These are phyloP conservation scores for Aspergillus alliaceus DNA, from an alignment of 2,329 filamentous ascomycete species.

Conservation along the genomic window DNA sequence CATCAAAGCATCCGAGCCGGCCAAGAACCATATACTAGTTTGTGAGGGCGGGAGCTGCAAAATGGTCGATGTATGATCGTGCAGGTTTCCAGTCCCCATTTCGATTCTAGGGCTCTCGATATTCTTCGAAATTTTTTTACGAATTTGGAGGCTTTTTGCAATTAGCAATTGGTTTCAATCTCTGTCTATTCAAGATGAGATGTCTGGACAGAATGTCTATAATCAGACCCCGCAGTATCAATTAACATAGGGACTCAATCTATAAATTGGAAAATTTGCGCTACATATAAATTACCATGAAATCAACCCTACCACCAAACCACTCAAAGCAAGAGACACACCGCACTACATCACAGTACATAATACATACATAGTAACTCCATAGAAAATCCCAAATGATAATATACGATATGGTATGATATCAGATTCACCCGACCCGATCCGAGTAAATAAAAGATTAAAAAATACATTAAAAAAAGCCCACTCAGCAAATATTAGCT, in stretches of 20 bases:
- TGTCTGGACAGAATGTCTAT: neutral
- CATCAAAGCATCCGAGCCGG: conserved; percentile 30
- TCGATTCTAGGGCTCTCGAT: neutral
- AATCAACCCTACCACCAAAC: no score
- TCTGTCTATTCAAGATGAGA: neutral
- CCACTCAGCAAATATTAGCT: neutral
- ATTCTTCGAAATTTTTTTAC: neutral
- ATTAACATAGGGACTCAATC: neutral
- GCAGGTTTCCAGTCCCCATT: neutral
- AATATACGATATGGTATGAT: no score
- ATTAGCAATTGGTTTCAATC: neutral
- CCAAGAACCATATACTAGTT: conserved; percentile 40
- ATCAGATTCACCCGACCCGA: no score
- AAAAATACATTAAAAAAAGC: neutral
- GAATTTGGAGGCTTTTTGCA: neutral
- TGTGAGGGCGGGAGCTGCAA: conserved; percentile 40
- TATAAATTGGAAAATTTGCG: neutral
- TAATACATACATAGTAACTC: no score
- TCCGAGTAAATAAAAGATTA: neutral
- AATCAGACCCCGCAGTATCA: neutral
- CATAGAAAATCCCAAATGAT: no score
- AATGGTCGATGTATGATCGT: conserved; percentile 32
- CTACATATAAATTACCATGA: no score
- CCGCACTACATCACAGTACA: no score
- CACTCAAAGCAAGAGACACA: no score